Percentiles rank a stretch among this genome's conserved stretches.
These are phyloP conservation scores for Globisporangium viniferum DNA, from an alignment of 352 stramenopile genomes.

Conservation along the genomic window DNA sequence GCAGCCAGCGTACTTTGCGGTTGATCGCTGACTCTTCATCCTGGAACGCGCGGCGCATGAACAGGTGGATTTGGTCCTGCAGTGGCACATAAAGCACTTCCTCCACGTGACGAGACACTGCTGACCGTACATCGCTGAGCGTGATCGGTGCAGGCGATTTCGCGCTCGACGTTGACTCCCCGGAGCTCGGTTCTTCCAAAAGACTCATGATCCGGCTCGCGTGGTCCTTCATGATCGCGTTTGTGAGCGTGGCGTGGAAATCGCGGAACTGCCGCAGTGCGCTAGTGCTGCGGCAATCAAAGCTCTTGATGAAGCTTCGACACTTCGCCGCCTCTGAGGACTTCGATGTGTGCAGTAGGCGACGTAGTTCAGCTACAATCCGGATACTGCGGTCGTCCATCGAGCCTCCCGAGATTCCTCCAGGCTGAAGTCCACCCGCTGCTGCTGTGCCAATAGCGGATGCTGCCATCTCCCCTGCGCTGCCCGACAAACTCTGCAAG, in stretches of 20 bases:
- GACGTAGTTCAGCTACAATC: conserved; percentile 78
- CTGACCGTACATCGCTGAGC: conserved; percentile 46
- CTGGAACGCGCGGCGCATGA: conserved; percentile 59
- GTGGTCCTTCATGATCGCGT: conserved; percentile 65
- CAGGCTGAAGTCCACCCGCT: conserved; percentile 31
- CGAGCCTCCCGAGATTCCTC: conserved; percentile 24
- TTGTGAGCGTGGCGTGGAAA: conserved; percentile 55
- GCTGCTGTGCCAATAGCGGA: conserved; percentile 36
- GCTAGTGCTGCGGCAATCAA: conserved; percentile 41
- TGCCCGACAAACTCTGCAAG: conserved; percentile 63
- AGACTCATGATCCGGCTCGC: conserved; percentile 55
- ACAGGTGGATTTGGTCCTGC: conserved; percentile 53
- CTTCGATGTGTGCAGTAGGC: conserved; percentile 75
- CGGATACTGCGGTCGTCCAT: conserved; percentile 72
- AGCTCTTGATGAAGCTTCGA: conserved; percentile 59
- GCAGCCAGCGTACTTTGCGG: conserved; percentile 83
- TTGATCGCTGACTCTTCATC: conserved; percentile 80
- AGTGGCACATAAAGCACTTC: conserved; percentile 72
- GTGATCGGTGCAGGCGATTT: conserved; percentile 32
- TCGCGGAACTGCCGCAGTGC: conserved; percentile 59
- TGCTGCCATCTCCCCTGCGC: conserved; percentile 34
- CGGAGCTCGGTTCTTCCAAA: conserved; percentile 43
- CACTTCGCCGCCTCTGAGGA: conserved; percentile 67
- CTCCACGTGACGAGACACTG: conserved; percentile 80
- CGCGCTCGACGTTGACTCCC: conserved; percentile 19